phyloP scores from a whole-genome alignment of 805 yeast species.

The Candida loeiensis region DNA sequence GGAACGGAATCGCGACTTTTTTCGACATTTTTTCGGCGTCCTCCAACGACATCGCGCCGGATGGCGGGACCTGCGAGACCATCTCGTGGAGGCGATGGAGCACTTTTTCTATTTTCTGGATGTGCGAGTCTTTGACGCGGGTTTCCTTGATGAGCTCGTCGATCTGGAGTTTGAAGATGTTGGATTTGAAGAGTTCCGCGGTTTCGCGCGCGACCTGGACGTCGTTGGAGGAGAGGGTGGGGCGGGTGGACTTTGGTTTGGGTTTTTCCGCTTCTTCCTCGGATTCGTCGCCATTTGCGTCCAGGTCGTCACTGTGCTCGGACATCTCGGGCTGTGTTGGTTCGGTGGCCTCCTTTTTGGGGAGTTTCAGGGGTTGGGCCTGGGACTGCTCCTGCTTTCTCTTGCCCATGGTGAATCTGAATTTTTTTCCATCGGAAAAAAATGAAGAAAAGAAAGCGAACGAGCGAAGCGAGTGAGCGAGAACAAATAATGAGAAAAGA shows the following conservation, averaged over 20 bases:
- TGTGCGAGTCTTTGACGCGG: constrained; percentile 64
- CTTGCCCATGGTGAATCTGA: constrained; percentile 12
- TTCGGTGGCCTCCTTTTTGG: background rate
- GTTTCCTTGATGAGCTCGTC: constrained; percentile 87
- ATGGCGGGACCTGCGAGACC: constrained; percentile 59
- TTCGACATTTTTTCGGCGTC: constrained; percentile 52
- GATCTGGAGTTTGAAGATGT: constrained; percentile 90
- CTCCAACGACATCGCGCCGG: constrained; percentile 46
- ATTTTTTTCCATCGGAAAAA: constrained; percentile 5
- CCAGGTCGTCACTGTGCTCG: constrained; percentile 26
- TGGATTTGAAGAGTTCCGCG: constrained; percentile 89
- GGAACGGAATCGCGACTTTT: constrained; percentile 71
- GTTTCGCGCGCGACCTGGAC: constrained; percentile 91
- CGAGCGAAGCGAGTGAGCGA: no score
- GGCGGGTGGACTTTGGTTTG: constrained; percentile 9
- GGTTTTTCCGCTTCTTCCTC: constrained; percentile 11
- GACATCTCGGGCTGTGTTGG: background rate
- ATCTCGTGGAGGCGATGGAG: constrained; percentile 69
- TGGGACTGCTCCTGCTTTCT: constrained; percentile 14
- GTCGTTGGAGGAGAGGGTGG: constrained; percentile 64
- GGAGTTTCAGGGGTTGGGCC: background rate
- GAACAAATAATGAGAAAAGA: no score
- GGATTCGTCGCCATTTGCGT: constrained; percentile 13
- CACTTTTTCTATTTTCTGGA: constrained; percentile 65
- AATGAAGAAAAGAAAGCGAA: no score